These are phyloP conservation scores for Mycena belliarum DNA, from an alignment of 768 basidiomycete species.

Conservation along the genomic window DNA sequence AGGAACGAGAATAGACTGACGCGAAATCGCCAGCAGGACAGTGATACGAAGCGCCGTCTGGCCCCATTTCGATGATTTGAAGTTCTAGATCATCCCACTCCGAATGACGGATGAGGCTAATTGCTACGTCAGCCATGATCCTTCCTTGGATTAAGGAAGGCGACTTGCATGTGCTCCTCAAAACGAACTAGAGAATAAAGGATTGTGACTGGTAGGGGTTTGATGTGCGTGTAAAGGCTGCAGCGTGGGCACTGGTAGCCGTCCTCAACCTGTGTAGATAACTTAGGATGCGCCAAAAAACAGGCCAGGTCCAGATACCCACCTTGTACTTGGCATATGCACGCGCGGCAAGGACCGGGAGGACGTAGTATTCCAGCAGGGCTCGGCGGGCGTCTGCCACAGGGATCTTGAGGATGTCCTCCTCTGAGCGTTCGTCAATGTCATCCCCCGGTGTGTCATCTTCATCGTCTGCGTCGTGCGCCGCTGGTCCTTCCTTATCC, in stretches of 20 bases:
- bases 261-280: neutral
- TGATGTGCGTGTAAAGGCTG: neutral
- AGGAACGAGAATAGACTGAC: neutral
- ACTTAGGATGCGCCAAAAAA: neutral
- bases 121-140: neutral
- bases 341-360: neutral
- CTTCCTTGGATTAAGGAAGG: neutral
- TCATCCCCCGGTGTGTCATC: neutral
- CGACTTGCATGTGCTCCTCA: neutral
- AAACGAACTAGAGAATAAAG: neutral
- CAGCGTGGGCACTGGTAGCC: neutral
- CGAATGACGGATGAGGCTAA: neutral
- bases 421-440: neutral
- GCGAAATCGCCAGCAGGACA: neutral
- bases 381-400: neutral
- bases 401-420: neutral
- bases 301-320: neutral
- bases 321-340: neutral
- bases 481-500: too few relatives aligned
- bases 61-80: neutral
- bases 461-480: neutral
- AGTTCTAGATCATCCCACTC: neutral
- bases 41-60: neutral
- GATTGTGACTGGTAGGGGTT: neutral
- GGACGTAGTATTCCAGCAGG: neutral